phyloP scores from a whole-genome alignment of 805 yeast species.

The Lachancea dasiensis region DNA sequence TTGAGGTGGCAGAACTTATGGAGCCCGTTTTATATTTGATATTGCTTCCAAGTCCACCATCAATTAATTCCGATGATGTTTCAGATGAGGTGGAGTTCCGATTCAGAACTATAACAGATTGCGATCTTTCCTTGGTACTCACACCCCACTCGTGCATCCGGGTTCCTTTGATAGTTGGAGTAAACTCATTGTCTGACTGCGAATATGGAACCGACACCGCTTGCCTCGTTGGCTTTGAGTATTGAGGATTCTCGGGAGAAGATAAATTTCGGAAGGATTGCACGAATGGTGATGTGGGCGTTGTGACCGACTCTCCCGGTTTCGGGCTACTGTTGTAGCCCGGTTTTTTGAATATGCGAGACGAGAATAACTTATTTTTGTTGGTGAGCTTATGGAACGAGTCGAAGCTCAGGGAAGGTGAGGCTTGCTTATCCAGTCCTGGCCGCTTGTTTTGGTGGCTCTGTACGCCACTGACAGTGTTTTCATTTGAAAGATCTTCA shows the following conservation, averaged over 20 bases:
- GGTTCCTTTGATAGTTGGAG: slow-evolving; percentile 39
- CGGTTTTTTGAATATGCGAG: slow-evolving; percentile 27
- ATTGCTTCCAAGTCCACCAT: not conserved
- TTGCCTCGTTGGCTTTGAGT: slow-evolving; percentile 4
- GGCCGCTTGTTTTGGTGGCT: not conserved
- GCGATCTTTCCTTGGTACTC: slow-evolving; percentile 13
- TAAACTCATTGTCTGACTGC: not conserved
- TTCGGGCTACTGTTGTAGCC: slow-evolving; percentile 2
- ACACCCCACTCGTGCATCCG: slow-evolving; percentile 47
- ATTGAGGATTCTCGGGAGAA: slow-evolving; percentile 6
- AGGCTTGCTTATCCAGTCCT: slow-evolving; percentile 6
- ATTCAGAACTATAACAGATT: slow-evolving; percentile 21
- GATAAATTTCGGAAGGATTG: slow-evolving; percentile 5
- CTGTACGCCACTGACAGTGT: not conserved
- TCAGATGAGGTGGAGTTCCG: slow-evolving; percentile 13
- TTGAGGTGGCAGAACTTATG: slow-evolving; percentile 5
- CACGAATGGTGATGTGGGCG: slow-evolving; percentile 5
- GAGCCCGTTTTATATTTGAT: slow-evolving; percentile 2
- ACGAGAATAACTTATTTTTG: slow-evolving; percentile 24
- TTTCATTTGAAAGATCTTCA: too few species aligned
- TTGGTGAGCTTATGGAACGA: slow-evolving; percentile 27
- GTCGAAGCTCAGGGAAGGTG: slow-evolving; percentile 25
- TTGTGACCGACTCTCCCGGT: slow-evolving; percentile 3
- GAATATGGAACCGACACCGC: not conserved
- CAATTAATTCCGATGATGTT: slow-evolving; percentile 6